Conservation (phyloP, 192 early-diverging fungal species). For the Dissophora ornata region DNA sequence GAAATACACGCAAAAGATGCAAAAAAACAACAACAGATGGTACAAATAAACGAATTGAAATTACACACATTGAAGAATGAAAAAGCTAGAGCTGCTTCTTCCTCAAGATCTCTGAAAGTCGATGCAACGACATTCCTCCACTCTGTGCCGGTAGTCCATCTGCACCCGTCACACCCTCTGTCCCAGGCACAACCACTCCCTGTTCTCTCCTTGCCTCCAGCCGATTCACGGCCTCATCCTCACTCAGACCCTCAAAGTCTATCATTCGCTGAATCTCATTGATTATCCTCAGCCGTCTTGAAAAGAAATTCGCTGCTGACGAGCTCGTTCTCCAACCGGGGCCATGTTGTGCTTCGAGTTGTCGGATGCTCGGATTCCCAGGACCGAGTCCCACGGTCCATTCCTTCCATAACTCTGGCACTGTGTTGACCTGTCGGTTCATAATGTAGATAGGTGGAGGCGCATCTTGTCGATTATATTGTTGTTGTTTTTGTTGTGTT, state of each 20-base stretch:
- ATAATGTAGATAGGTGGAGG: conserved; percentile 29
- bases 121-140: conserved; percentile 31
- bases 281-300: conserved; percentile 36
- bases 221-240: conserved; percentile 34
- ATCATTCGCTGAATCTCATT: conserved; percentile 42
- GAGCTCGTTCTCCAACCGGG: conserved; percentile 42
- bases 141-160: conserved; percentile 5
- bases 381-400: conserved; percentile 47
- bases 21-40: too few relatives aligned
- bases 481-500: neutral
- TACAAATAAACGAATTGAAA: too few relatives aligned
- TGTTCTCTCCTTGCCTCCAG: conserved; percentile 32
- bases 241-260: conserved; percentile 28
- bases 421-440: conserved; percentile 44
- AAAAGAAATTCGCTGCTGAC: conserved; percentile 47
- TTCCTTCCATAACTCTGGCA: conserved; percentile 44
- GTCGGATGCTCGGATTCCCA: conserved; percentile 35
- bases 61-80: too few relatives aligned
- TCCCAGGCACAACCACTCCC: conserved; percentile 15
- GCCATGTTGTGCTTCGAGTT: conserved; percentile 35
- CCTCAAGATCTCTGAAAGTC: conserved; percentile 22
- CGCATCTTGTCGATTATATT: conserved; percentile 6
- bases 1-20: too few relatives aligned
- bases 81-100: conserved; percentile 40
- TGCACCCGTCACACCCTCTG: conserved; percentile 13